Evolutionary conservation across 2,329 filamentous ascomycete genomes (phyloP).

Genomic region (Penicillium crustosum): DNA sequence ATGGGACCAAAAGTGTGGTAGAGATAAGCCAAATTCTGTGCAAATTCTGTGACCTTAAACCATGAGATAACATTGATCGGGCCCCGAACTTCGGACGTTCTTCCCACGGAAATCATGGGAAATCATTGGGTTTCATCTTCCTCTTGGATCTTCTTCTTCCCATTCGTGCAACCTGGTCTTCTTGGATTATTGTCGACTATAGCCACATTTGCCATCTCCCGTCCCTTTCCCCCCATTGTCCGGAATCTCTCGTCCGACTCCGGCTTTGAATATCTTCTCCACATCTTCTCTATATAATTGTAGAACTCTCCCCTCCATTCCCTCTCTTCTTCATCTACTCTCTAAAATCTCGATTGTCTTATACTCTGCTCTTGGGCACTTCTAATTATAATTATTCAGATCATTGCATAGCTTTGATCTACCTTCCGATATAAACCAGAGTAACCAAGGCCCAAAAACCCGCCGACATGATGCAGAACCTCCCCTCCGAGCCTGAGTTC

Average conservation of each 20-base stretch:
- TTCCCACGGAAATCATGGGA: constrained; percentile 19
- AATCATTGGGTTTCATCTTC: constrained; percentile 3
- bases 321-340: constrained; percentile 16
- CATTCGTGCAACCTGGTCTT: constrained; percentile 17
- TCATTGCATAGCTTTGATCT: constrained; percentile 10
- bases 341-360: background rate
- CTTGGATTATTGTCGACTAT: constrained; percentile 6
- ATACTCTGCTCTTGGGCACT: constrained; percentile 16
- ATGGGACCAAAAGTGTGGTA: constrained; percentile 1
- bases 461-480: constrained; percentile 68
- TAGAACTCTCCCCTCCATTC: constrained; percentile 17
- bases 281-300: constrained; percentile 26
- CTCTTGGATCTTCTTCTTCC: constrained; percentile 2
- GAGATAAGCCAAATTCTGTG: constrained; percentile 33
- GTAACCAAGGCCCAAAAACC: constrained; percentile 9
- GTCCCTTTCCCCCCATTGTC: constrained; percentile 13
- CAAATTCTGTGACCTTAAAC: constrained; percentile 36
- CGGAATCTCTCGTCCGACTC: constrained; percentile 34
- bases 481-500: constrained; percentile 90
- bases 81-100: constrained; percentile 38
- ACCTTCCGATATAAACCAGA: background rate
- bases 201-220: constrained; percentile 10
- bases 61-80: constrained; percentile 32
- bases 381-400: background rate
- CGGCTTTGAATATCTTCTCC: constrained; percentile 23